Percentiles rank a stretch among this genome's conserved stretches.
These are phyloP conservation scores for Oxalis stricta DNA, from an alignment of 441 rosid species.

Conservation along the genomic window DNA sequence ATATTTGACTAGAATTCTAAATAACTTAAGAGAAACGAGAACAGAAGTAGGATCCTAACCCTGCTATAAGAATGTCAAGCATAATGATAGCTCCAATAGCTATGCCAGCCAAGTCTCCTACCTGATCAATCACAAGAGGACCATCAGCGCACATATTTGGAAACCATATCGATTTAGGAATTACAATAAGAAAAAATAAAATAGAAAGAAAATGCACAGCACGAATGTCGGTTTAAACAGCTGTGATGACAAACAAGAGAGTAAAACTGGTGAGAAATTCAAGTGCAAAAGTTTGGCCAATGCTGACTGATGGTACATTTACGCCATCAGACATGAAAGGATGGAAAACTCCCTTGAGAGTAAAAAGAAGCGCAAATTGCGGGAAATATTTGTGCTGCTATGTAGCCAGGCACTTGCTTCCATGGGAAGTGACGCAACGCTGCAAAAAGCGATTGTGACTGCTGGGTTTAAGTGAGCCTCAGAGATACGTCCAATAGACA, in stretches of 20 bases:
- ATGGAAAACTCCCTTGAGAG: constrained; percentile 74
- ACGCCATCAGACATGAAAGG: constrained; percentile 93
- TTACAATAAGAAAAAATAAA: not conserved
- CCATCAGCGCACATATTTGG: too few relatives aligned
- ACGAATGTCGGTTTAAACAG: constrained; percentile 69
- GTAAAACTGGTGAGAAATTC: constrained; percentile 57
- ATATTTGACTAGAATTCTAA: not conserved
- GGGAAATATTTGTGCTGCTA: constrained; percentile 76
- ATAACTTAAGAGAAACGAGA: not conserved
- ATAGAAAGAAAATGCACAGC: constrained; percentile 26
- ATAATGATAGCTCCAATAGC: constrained; percentile 94
- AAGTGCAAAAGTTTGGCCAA: constrained; percentile 58
- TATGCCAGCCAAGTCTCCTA: constrained; percentile 93
- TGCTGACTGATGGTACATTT: constrained; percentile 45
- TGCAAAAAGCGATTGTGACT: constrained; percentile 86
- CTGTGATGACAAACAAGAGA: constrained; percentile 59
- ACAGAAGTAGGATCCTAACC: constrained; percentile 26
- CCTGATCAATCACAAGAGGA: too few relatives aligned
- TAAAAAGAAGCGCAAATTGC: constrained; percentile 85
- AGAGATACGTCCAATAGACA: constrained; percentile 88
- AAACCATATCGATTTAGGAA: too few relatives aligned
- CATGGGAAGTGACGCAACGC: constrained; percentile 84
- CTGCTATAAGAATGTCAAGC: constrained; percentile 89
- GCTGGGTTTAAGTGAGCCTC: constrained; percentile 96
- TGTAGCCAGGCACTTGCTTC: constrained; percentile 85